Evolutionary conservation across 1,284 basidiomycete species (phyloP), one percentile per base, ranked within the genome.

Genomic region (Pascua guehoae): DNA sequence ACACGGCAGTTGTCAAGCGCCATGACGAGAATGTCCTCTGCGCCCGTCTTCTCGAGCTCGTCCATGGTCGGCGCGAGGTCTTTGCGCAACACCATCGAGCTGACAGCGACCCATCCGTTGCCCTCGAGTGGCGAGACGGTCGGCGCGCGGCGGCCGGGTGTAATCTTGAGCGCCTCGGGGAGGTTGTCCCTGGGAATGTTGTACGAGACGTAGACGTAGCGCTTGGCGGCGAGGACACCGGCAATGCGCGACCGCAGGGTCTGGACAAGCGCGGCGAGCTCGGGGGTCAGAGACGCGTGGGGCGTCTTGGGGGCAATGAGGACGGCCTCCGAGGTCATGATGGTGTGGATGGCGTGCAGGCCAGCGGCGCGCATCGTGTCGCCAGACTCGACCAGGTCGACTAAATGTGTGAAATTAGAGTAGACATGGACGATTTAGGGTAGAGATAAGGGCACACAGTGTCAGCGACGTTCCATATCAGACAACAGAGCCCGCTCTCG

Each of bases 301-400:
- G 85, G 84, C 9, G 79, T 81, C 53, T 79, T 80, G 1, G 93
- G 90, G 60, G 86, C 88, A 81, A 99, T 97, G 47, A 99, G 85
- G 53, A 97, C 91, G 4, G 95, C 95, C 79, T 99, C 89, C 0
- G 92, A 90, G 47, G 85, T 76, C 55, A 98, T 84, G 14, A 98
- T 78, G 2, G 91, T 95, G 46, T 87, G 88, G 70, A 98, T 96
- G 38, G 93, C 86, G 76, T 91, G 89, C 53, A 99, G 82, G 48
- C 95, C 95, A 2, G 94, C 95, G 24, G 95, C 96, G 44, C 95
- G 91, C 96, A 99, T 99, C 2, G 95, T 99, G 70, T 98, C 96
- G 37, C 95, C 95, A n/a, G 91, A 96, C 78, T 98, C 95, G 17
- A 49, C 47, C 14, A 49, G 47, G 47, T 49, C 47, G 39, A 49